phyloP scores from a whole-genome alignment of 306 rosid species.

The Phaseolus lunatus region DNA sequence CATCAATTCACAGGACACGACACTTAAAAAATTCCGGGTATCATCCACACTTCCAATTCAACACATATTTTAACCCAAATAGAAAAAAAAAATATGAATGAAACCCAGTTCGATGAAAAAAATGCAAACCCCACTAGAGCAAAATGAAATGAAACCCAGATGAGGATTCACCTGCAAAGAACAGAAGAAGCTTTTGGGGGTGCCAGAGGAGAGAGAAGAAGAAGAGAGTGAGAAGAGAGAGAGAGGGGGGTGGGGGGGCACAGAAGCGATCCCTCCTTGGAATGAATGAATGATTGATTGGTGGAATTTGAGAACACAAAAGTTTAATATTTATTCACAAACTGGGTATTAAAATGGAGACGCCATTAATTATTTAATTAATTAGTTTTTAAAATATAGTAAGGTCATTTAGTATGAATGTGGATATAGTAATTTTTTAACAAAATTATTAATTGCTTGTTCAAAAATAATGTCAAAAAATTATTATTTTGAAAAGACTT shows the following conservation, averaged over 20 bases:
- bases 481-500: slow-evolving; percentile 46
- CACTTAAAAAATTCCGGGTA: not conserved
- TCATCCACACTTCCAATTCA: not conserved
- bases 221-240: slow-evolving; percentile 25
- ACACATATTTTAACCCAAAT: slow-evolving; percentile 7
- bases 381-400: not conserved
- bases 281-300: slow-evolving; percentile 75
- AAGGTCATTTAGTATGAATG: not conserved
- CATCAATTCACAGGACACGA: slow-evolving; percentile 11
- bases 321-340: slow-evolving; percentile 34
- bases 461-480: slow-evolving; percentile 35
- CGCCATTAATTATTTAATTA: slow-evolving; percentile 32
- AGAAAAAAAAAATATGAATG: not conserved
- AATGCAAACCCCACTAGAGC: slow-evolving; percentile 10
- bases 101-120: slow-evolving; percentile 2
- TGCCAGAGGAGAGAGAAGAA: slow-evolving; percentile 42
- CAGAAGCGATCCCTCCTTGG: slow-evolving; percentile 53
- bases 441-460: not conserved
- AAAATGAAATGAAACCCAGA: slow-evolving; percentile 40
- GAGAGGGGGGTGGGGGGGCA: not conserved
- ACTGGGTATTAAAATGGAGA: slow-evolving; percentile 25
- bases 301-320: slow-evolving; percentile 50
- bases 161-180: slow-evolving; percentile 52
- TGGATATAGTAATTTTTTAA: slow-evolving; percentile 7
- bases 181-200: slow-evolving; percentile 26